Percentiles rank a stretch among this genome's conserved stretches.
phyloP scores from a whole-genome alignment of 2,329 filamentous ascomycete species.

The Lasiodiplodia gonubiensis region DNA sequence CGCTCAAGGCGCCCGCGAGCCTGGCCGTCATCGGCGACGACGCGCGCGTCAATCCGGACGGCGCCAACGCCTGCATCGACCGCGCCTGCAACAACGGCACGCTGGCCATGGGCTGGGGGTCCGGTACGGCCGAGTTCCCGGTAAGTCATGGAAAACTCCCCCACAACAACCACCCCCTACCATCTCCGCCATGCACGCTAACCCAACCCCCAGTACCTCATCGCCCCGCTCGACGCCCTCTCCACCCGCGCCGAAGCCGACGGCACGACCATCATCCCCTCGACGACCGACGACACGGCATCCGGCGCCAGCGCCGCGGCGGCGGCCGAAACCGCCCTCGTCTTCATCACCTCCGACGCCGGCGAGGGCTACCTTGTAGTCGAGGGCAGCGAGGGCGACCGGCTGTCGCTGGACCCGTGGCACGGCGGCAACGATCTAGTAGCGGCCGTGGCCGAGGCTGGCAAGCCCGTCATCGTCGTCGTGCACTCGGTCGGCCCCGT shows the following conservation, averaged over 20 bases:
- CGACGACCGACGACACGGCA: constrained; percentile 46
- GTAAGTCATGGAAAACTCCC: neutral
- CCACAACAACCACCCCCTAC: neutral
- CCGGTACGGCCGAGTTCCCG: constrained; percentile 57
- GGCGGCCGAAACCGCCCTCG: constrained; percentile 47
- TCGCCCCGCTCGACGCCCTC: constrained; percentile 52
- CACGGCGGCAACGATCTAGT: constrained; percentile 51
- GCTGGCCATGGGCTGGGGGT: constrained; percentile 72
- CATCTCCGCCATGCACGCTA: neutral
- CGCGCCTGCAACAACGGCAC: constrained; percentile 67
- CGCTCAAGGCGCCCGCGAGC: constrained; percentile 71
- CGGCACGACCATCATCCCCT: constrained; percentile 47
- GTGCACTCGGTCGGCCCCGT: constrained; percentile 47
- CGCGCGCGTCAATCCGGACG: constrained; percentile 73
- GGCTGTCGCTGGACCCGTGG: constrained; percentile 56
- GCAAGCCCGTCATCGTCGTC: constrained; percentile 47
- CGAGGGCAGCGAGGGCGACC: constrained; percentile 53
- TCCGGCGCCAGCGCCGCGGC: constrained; percentile 47
- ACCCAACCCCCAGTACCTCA: constrained; percentile 42
- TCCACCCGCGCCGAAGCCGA: constrained; percentile 44
- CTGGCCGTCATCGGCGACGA: constrained; percentile 74
- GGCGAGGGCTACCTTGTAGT: constrained; percentile 59
- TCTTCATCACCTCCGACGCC: constrained; percentile 56
- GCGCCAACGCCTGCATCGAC: constrained; percentile 80
- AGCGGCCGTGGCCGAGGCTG: constrained; percentile 40